A percentile compares a stretch with the other conserved stretches of the same genome.
These are phyloP conservation scores for Chytriomyces sp. DNA, from an alignment of 192 early-diverging fungal species.

Conservation along the genomic window DNA sequence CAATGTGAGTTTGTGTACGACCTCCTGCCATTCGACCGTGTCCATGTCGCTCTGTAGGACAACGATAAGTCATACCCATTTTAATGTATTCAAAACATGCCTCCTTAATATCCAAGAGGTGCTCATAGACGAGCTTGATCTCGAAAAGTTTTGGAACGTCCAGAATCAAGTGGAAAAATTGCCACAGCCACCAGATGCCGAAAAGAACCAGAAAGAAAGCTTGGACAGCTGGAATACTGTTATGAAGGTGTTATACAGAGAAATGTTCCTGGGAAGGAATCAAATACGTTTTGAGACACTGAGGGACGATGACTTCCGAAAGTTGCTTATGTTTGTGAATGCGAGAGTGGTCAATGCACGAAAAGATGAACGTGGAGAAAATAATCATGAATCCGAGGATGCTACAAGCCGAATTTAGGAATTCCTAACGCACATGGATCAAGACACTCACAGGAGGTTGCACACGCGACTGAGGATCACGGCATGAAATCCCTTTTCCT, in stretches of 20 bases:
- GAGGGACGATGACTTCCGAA: constrained; percentile 73
- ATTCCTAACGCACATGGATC: neutral
- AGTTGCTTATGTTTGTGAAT: constrained; percentile 72
- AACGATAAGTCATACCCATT: neutral
- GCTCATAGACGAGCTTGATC: constrained; percentile 82
- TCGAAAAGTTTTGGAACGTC: constrained; percentile 76
- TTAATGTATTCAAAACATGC: constrained; percentile 45
- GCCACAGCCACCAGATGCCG: constrained; percentile 73
- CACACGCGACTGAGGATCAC: constrained; percentile 77
- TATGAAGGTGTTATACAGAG: neutral
- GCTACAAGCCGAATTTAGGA: constrained; percentile 44
- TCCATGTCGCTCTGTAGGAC: constrained; percentile 72
- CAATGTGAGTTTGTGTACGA: constrained; percentile 67
- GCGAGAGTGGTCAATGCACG: constrained; percentile 87
- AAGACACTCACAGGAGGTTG: constrained; percentile 72
- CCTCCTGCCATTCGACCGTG: constrained; percentile 83
- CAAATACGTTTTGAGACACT: constrained; percentile 70
- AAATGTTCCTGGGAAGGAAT: neutral
- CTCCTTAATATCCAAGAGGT: constrained; percentile 78
- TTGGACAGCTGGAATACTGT: constrained; percentile 40
- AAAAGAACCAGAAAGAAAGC: constrained; percentile 67
- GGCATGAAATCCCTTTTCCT: constrained; percentile 82
- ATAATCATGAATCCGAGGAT: constrained; percentile 84
- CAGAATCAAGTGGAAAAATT: constrained; percentile 64
- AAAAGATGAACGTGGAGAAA: constrained; percentile 86